phyloP scores from a whole-genome alignment of 2,329 filamentous ascomycete species.

The Coniella vitis region DNA sequence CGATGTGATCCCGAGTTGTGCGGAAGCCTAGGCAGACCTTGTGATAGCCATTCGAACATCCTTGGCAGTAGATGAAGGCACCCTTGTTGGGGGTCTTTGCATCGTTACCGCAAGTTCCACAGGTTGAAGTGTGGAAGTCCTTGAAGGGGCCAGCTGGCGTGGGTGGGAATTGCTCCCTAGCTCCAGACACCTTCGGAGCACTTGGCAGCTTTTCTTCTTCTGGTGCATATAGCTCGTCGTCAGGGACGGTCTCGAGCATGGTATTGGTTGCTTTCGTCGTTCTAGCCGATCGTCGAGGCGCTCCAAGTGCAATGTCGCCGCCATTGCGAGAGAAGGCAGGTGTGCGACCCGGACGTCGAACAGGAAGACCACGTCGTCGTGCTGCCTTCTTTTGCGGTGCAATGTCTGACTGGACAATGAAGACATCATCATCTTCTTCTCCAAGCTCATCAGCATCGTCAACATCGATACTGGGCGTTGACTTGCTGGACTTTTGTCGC shows the following conservation, averaged over 20 bases:
- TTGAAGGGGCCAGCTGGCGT: conserved; percentile 61
- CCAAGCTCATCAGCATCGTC: conserved; percentile 15
- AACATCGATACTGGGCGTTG: background rate
- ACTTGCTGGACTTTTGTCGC: background rate
- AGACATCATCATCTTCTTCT: conserved; percentile 11
- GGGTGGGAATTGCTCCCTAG: conserved; percentile 67
- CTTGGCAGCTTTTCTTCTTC: conserved; percentile 38
- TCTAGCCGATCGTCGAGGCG: conserved; percentile 41
- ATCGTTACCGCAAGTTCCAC: conserved; percentile 61
- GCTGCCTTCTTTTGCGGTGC: conserved; percentile 14
- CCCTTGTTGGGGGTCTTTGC: conserved; percentile 54
- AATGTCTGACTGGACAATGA: conserved; percentile 24
- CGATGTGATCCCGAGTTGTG: conserved; percentile 71
- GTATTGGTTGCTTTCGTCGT: conserved; percentile 35
- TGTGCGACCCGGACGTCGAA: conserved; percentile 15
- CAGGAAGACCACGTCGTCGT: conserved; percentile 16
- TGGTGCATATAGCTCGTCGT: conserved; percentile 45
- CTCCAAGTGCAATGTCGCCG: conserved; percentile 44
- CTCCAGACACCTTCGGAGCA: conserved; percentile 51
- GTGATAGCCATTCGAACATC: conserved; percentile 80
- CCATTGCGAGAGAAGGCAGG: conserved; percentile 28
- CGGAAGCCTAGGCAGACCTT: conserved; percentile 73
- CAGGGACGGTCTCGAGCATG: conserved; percentile 49
- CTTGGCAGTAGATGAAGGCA: conserved; percentile 78
- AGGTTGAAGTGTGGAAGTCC: conserved; percentile 60